These are phyloP conservation scores for Fusarium robinianum DNA, from an alignment of 2,329 filamentous ascomycete species.

Conservation along the genomic window DNA sequence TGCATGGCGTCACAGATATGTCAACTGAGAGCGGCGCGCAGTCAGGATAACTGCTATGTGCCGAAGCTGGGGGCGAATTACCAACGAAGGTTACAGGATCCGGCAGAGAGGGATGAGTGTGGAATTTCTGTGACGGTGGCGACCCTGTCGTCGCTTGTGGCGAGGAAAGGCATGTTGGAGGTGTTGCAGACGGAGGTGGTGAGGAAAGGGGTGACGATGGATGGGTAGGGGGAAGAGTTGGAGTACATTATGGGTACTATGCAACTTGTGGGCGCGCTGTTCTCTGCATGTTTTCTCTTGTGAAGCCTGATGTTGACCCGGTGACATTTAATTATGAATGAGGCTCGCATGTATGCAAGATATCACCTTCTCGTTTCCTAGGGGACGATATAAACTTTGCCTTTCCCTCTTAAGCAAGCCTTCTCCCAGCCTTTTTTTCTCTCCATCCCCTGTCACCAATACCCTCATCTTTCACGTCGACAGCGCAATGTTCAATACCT, in stretches of 20 bases:
- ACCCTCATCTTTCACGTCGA: neutral
- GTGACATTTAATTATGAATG: too few species aligned
- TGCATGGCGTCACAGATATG: slow-evolving; percentile 56
- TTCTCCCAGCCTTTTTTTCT: too few species aligned
- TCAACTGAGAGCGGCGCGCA: slow-evolving; percentile 54
- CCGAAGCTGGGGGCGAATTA: slow-evolving; percentile 42
- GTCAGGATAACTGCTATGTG: slow-evolving; percentile 56
- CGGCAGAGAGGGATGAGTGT: slow-evolving; percentile 36
- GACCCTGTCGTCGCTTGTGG: slow-evolving; percentile 34
- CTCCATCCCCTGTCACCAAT: too few species aligned
- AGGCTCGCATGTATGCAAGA: too few species aligned
- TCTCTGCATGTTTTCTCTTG: too few species aligned
- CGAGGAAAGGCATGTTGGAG: slow-evolving; percentile 32
- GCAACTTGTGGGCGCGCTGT: too few species aligned
- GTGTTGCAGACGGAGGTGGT: slow-evolving; percentile 29
- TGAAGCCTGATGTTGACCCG: too few species aligned
- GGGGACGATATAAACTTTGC: too few species aligned
- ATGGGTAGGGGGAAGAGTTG: neutral
- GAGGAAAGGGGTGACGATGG: slow-evolving; percentile 2
- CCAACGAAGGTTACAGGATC: slow-evolving; percentile 37
- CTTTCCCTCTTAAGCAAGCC: too few species aligned
- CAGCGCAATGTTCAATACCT: neutral
- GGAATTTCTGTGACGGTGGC: slow-evolving; percentile 37
- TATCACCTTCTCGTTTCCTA: too few species aligned
- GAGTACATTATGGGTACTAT: neutral